Evolutionary conservation across 2,329 filamentous ascomycete species (phyloP), one percentile per base, ranked within the genome.

Genomic region (Pyrenochaeta sp.): DNA sequence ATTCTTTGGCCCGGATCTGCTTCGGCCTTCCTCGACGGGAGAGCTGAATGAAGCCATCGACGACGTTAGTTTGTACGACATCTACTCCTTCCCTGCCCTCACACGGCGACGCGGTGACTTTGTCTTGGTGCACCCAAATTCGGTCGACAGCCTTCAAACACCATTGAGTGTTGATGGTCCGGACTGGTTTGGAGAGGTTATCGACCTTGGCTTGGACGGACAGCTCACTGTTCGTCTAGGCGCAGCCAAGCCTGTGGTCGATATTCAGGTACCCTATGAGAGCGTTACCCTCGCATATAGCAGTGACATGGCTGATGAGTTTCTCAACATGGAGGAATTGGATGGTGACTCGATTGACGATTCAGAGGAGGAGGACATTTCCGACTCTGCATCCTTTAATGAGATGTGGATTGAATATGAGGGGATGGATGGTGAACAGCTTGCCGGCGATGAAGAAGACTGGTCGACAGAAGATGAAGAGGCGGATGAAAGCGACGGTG

Each of bases 21-120:
- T 78, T n/a, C 77, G 77, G 10, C 74, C 73, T 6, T 80, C 77
- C 7, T 69, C 61, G 0, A 77, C 79, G 23, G 82, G 82, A 2
- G 62, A 67, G 3, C 73, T 84, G 1, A 55, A 64, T 15, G 74
- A 79, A 20, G 56, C 62, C 5, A 63, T 75, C 27, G 81, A 84
- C 59, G 80, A 85, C 35, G 78, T 86, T 21, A 86, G 84, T 51
- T 64, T 87, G 35, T 87, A 87, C 65, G 85, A 87, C 56, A 79
- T 87, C 31, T 76, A 77, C 49, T 78, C 78, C 2, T 80, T 81
- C 31, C 75, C 77, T n/a, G 77, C 76, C 5, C 59, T 87, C 43
- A 79, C 78, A 33, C 78, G 81, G 33, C 73, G 78, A 35, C 72
- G 80, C 54, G 81, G 81, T 7, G 83, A 86, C 63, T 80, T 84